These are phyloP conservation scores for Penicillium antarcticum DNA, from an alignment of 495 filamentous ascomycete species.

Conservation along the genomic window DNA sequence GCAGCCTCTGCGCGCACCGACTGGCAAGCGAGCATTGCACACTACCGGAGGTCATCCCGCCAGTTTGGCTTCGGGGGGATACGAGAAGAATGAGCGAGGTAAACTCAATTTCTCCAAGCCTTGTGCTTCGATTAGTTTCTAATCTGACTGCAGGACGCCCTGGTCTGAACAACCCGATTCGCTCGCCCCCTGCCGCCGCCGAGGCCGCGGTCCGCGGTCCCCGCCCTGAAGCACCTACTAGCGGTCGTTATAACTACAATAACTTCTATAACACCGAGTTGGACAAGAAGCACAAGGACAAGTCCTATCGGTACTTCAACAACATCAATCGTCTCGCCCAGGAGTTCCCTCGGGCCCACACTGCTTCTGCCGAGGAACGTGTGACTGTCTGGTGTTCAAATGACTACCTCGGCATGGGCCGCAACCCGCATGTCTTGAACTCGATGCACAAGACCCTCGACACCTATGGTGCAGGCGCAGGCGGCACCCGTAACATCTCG, in stretches of 20 bases:
- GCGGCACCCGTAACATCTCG: constrained; percentile 95
- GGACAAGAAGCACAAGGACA: constrained; percentile 99
- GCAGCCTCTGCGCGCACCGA: constrained; percentile 28
- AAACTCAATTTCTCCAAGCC: constrained; percentile 13
- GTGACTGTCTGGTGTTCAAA: constrained; percentile 99
- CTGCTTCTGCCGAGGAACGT: constrained; percentile 75
- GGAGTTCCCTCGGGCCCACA: constrained; percentile 94
- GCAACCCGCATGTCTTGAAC: constrained; percentile 82
- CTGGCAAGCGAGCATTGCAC: constrained; percentile 71
- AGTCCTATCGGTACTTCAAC: constrained; percentile 99
- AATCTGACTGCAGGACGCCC: constrained; percentile 23
- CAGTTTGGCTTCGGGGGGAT: constrained; percentile 61
- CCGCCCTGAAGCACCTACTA: constrained; percentile 40
- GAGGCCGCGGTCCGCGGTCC: constrained; percentile 32
- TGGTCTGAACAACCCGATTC: constrained; percentile 16
- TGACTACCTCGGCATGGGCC: constrained; percentile 97
- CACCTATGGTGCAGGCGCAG: constrained; percentile 90
- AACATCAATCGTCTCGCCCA: constrained; percentile 98
- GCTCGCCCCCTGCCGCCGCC: constrained; percentile 16
- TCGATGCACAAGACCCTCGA: constrained; percentile 94
- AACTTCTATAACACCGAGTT: constrained; percentile 83
- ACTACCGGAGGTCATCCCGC: constrained; percentile 72
- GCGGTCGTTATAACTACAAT: constrained; percentile 79
- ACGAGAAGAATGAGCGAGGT: constrained; percentile 61
- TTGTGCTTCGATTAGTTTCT: not conserved